Evolutionary conservation across 148 eudicot genomes (phyloP).

Genomic region (Rhododendron vialii): DNA sequence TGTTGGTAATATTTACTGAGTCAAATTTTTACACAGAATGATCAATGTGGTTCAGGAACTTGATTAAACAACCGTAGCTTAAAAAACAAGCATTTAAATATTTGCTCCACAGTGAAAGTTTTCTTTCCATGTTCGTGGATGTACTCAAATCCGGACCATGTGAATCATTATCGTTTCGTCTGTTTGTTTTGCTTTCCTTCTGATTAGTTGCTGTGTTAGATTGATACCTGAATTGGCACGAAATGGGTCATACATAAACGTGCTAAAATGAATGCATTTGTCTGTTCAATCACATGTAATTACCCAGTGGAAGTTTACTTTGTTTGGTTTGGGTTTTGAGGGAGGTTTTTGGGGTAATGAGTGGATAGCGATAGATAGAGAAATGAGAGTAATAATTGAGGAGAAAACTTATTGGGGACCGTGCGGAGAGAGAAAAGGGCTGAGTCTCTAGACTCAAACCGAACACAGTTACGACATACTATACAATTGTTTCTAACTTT

Average conservation of each 20-base stretch:
- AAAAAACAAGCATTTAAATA: neutral
- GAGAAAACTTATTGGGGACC: no score
- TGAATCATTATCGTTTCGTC: neutral
- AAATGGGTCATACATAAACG: neutral
- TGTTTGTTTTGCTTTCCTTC: neutral
- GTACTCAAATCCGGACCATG: neutral
- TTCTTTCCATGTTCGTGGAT: neutral
- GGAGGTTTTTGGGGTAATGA: no score
- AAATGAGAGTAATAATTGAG: neutral
- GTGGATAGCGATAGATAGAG: no score
- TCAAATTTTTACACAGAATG: neutral
- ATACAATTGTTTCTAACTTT: no score
- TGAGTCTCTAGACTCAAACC: no score
- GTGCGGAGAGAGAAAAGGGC: no score
- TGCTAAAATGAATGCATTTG: no score
- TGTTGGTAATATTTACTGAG: neutral
- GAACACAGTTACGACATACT: no score
- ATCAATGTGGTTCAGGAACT: neutral
- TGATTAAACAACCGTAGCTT: neutral
- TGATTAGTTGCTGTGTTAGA: neutral
- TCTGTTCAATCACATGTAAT: no score
- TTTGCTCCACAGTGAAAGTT: neutral
- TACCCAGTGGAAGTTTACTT: no score
- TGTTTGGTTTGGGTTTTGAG: no score
- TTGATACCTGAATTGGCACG: neutral